phyloP scores from a whole-genome alignment of 108 stramenopile genomes.

The Cylindrotheca fusiformis region DNA sequence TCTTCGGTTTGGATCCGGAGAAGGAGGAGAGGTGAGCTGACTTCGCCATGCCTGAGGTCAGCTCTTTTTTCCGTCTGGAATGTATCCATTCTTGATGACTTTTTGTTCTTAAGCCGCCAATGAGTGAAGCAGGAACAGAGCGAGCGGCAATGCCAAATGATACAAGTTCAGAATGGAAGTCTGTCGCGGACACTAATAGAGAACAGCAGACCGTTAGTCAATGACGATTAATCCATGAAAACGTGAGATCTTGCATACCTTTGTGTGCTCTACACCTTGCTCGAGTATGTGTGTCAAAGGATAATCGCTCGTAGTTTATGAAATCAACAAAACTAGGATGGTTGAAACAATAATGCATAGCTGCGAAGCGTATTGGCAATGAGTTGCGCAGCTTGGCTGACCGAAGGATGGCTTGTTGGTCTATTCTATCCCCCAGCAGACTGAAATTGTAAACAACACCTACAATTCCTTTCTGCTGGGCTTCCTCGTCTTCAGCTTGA shows the following conservation, averaged over 20 bases:
- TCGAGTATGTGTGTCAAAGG: neutral
- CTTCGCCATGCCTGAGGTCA: neutral
- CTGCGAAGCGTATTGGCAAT: neutral
- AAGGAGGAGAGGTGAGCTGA: neutral
- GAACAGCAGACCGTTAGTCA: too few relatives aligned
- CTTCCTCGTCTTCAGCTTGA: conserved; percentile 12
- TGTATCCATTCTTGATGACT: neutral
- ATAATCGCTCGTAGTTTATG: neutral
- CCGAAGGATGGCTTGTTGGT: neutral
- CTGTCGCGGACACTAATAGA: neutral
- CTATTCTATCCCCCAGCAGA: neutral
- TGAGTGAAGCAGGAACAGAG: neutral
- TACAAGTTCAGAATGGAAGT: neutral
- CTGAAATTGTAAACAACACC: conserved; percentile 3
- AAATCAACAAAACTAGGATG: neutral
- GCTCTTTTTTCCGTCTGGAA: neutral
- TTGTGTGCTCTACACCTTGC: neutral
- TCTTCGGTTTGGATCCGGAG: neutral
- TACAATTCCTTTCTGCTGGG: conserved; percentile 11
- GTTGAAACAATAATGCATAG: conserved; percentile 13
- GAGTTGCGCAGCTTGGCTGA: neutral
- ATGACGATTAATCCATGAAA: too few relatives aligned
- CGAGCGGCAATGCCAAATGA: neutral
- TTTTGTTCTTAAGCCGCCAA: neutral
- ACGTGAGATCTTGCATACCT: neutral